Evolutionary conservation across 2,329 filamentous ascomycete genomes (phyloP).

Genomic region (Chaetomiaceae sp.): DNA sequence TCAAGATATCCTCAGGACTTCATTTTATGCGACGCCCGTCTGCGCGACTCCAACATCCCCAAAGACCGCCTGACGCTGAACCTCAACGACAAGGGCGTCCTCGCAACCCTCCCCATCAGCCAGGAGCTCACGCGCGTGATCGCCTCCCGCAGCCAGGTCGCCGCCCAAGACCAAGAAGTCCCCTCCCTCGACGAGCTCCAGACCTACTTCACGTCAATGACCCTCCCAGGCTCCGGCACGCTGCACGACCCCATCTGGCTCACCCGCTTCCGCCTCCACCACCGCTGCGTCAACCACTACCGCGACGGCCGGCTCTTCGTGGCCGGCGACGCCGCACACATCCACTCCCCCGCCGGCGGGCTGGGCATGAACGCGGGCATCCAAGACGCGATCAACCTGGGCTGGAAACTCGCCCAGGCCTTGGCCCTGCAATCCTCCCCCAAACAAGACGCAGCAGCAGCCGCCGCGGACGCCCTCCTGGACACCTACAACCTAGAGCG

Average conservation of each 20-base stretch:
- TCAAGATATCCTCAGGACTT: slow-evolving; percentile 42
- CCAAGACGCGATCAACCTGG: slow-evolving; percentile 50
- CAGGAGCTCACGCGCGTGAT: slow-evolving; percentile 30
- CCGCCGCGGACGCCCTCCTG: slow-evolving; percentile 34
- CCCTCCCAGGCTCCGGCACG: slow-evolving; percentile 26
- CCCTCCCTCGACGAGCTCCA: slow-evolving; percentile 34
- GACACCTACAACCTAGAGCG: slow-evolving; percentile 29
- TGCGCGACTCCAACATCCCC: slow-evolving; percentile 24
- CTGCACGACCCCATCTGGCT: slow-evolving; percentile 37
- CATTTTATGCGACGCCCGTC: slow-evolving; percentile 39
- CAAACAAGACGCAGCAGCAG: neutral
- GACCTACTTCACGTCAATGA: slow-evolving; percentile 27
- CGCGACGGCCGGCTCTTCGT: slow-evolving; percentile 47
- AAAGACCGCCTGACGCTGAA: slow-evolving; percentile 15
- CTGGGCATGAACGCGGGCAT: slow-evolving; percentile 56
- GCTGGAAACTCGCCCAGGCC: slow-evolving; percentile 49
- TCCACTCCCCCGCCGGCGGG: slow-evolving; percentile 51
- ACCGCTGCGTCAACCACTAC: slow-evolving; percentile 39
- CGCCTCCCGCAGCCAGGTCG: slow-evolving; percentile 15
- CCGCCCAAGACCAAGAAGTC: slow-evolving; percentile 8
- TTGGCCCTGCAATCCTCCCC: slow-evolving; percentile 30
- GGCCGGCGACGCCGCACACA: slow-evolving; percentile 54
- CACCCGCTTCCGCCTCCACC: slow-evolving; percentile 42
- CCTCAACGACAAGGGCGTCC: slow-evolving; percentile 33
- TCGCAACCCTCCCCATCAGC: slow-evolving; percentile 34